phyloP scores from a whole-genome alignment of 257 asterid species.

The Mitragyna speciosa region DNA sequence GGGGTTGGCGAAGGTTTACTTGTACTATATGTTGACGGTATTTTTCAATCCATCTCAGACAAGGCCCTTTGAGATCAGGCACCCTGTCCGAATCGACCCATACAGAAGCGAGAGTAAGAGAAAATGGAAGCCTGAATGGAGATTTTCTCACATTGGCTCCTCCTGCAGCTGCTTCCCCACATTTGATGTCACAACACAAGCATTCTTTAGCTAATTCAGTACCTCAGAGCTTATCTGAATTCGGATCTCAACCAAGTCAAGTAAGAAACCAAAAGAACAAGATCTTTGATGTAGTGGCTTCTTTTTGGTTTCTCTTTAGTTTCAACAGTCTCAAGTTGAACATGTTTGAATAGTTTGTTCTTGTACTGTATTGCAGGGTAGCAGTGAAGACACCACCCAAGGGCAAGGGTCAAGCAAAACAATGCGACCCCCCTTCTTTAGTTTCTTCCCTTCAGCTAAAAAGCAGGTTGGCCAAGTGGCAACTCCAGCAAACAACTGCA shows the following conservation, averaged over 20 bases:
- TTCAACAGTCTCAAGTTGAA: neutral
- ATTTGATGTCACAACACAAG: constrained; percentile 23
- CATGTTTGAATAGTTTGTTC: constrained; percentile 6
- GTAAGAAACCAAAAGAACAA: constrained; percentile 29
- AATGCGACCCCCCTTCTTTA: constrained; percentile 29
- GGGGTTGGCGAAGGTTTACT: neutral
- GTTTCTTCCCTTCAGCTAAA: constrained; percentile 58
- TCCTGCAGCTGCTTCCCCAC: constrained; percentile 43
- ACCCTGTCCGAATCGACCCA: constrained; percentile 27
- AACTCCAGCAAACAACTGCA: constrained; percentile 23
- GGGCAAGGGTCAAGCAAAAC: constrained; percentile 36
- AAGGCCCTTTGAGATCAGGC: constrained; percentile 44
- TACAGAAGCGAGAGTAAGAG: constrained; percentile 20
- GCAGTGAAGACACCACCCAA: constrained; percentile 26
- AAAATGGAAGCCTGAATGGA: constrained; percentile 44
- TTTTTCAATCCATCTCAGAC: constrained; percentile 37
- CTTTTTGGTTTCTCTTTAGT: neutral
- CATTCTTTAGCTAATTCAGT: constrained; percentile 22
- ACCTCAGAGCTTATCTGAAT: constrained; percentile 20
- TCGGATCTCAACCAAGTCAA: constrained; percentile 34
- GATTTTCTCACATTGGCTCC: constrained; percentile 84
- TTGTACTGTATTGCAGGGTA: constrained; percentile 38
- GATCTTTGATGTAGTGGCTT: neutral
- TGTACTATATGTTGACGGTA: constrained; percentile 17
- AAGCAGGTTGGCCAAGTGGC: constrained; percentile 28